Evolutionary conservation across 345 rosid species (phyloP), one percentile per base, ranked within the genome.

Genomic region (Pistacia integerrima): DNA sequence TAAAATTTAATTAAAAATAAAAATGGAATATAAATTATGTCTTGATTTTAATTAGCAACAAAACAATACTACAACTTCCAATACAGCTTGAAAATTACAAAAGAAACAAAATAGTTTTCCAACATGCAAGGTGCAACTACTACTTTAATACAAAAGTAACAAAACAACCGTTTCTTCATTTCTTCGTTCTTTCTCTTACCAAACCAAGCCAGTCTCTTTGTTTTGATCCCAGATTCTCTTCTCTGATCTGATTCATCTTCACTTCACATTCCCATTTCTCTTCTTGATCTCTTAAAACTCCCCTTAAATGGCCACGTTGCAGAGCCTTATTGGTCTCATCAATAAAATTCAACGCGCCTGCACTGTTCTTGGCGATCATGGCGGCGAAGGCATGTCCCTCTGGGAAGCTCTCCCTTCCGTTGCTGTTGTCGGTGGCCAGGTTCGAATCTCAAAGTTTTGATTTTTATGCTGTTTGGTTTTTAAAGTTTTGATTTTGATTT

Each of bases 341-440:
- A 97, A 97, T 90, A 88, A 92, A 83, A 97, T 94, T 87, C 99
- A 97, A 80, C 85, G 98, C 76, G 99, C 97, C 65, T 94, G 99
- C 72, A 94, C 97, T 67, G 99, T 97, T 36, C 80, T 97, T 64
- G 98, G 99, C 36, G 97, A 97, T 82, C 88, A 96, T 82, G 99
- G 99, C 30, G 98, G 99, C 78, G 92, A 94, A 81, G 97, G 99
- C 80, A 86, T 97, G 97, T 94, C 99, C 5, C 97, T 97, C n/a
- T 94, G 99, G 98, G 98, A 94, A 88, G 98, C 99, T 74, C 97
- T 97, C 46, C 98, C 97, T 38, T 83, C 98, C 59, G 99, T 97
- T 81, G 97, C 97, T 3, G 99, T 97, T 74, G 98, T 92, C 52
- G 99, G 99, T 66, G 98, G 99, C 78, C 99, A 94, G 97, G 99